Base-by-base conservation (phyloP, 140 eudicot species). In the Erigeron philadelphicus region DNA sequence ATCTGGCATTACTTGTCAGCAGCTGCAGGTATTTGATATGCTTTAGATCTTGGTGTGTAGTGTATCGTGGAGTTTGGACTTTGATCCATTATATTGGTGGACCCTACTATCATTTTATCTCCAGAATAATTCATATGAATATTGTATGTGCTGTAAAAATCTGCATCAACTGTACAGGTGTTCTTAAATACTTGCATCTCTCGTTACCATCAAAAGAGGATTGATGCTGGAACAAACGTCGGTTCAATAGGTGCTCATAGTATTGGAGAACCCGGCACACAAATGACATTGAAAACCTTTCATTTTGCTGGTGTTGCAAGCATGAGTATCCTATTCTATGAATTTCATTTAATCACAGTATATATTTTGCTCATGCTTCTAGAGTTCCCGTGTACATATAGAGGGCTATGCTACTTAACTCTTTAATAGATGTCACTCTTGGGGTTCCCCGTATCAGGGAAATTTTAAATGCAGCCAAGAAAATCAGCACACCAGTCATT, bases 301-400 rank as follows among this genome's bases (percentile, higher is more conserved):
- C 98, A 93, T 79, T 93, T 89, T 87, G 98, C 98, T 78, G 98
- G 98, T 69, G 97, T 93, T 78, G 97, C 95, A 3, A 83, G 90
- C 98, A 93, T 84, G 98, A 93, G 96, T 90, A 90, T 90, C 97
- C 97, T 83, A 77, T 66, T 57, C 16, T 16, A 3, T 9, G 3
- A 3, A 47, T 68, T 65, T 64, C 10, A 8, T 55, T 41, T 49
- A 9, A 59, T 23, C 45, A 31, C 16, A 19, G 6, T 23, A 7
- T 62, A 1, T 52, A 46, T 57, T 64, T 54, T 53, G 73, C 43
- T 72, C 31, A 58, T 66, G 16, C 11, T 55, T 66, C 6, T 50
- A 7, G 52, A 64, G 66, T 72, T 31, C 38, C 4, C 0, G 38
- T 31, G 38, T 31, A 3, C 38, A 16, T 45, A 42, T 67, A 52